Evolutionary conservation across 805 yeast genomes (phyloP).

Genomic region (Sporopachydermia lactativora): DNA sequence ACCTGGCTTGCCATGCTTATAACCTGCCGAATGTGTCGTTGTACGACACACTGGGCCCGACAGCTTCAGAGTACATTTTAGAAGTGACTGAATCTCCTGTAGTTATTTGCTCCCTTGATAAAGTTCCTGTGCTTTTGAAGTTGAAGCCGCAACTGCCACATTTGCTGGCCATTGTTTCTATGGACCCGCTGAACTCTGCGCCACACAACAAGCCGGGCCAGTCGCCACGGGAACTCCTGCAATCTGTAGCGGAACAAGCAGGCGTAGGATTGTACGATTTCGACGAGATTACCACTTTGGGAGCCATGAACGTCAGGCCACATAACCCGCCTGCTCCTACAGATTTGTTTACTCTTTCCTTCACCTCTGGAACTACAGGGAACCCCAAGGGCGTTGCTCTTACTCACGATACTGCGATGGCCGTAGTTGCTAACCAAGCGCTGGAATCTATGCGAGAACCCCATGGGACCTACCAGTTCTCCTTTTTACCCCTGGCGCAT

Average conservation of each 20-base stretch:
- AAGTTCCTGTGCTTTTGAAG: conserved; percentile 32
- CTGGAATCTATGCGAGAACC: conserved; percentile 20
- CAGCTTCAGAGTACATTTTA: conserved; percentile 50
- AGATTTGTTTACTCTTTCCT: conserved; percentile 45
- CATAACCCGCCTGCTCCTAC: conserved; percentile 36
- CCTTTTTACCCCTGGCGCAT: conserved; percentile 43
- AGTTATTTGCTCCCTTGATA: conserved; percentile 37
- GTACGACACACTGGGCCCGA: conserved; percentile 44
- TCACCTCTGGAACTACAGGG: conserved; percentile 70
- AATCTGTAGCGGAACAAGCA: conserved; percentile 15
- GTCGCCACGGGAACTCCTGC: conserved; percentile 11
- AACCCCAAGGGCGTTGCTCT: conserved; percentile 57
- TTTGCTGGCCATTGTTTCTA: conserved; percentile 39
- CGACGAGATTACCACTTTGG: conserved; percentile 27
- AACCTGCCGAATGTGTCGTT: conserved; percentile 38
- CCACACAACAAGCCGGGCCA: conserved; percentile 19
- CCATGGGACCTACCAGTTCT: conserved; percentile 12
- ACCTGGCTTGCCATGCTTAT: conserved; percentile 51
- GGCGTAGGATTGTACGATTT: conserved; percentile 27
- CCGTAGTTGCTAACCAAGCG: conserved; percentile 31
- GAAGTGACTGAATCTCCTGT: conserved; percentile 48
- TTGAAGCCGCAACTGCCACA: conserved; percentile 26
- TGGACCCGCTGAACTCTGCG: conserved; percentile 30
- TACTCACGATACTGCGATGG: conserved; percentile 35
- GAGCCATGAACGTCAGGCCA: conserved; percentile 31